These are phyloP conservation scores for Saturnispora halmiae DNA, from an alignment of 805 yeast species.

Conservation along the genomic window DNA sequence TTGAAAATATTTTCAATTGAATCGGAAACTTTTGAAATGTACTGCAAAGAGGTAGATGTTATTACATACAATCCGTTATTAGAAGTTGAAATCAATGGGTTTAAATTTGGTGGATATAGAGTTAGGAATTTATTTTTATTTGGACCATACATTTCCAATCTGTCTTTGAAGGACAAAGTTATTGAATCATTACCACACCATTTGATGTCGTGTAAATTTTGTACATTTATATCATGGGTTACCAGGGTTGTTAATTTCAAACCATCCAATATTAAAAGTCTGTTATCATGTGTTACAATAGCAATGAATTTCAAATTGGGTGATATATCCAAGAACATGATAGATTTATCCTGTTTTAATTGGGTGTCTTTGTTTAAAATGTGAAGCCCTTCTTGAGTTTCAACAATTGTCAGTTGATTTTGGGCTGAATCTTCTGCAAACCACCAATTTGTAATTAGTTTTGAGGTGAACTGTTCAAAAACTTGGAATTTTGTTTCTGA, in stretches of 20 bases:
- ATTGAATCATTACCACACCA: constrained; percentile 91
- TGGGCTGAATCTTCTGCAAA: neutral
- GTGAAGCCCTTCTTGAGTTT: neutral
- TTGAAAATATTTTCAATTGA: constrained; percentile 55
- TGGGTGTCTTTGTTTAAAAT: neutral
- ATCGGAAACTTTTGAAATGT: constrained; percentile 53
- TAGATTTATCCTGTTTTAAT: neutral
- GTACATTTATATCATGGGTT: neutral
- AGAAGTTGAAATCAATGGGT: constrained; percentile 40
- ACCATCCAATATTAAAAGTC: constrained; percentile 7
- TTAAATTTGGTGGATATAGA: constrained; percentile 37
- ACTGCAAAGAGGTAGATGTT: constrained; percentile 48
- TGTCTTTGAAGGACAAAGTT: constrained; percentile 49
- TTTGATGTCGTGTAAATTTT: constrained; percentile 29
- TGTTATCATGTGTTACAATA: neutral
- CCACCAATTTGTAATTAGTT: constrained; percentile 3
- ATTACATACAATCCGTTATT: constrained; percentile 64
- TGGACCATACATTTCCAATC: constrained; percentile 64
- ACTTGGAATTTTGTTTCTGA: neutral
- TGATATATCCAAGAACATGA: constrained; percentile 6
- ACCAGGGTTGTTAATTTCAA: neutral
- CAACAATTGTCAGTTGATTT: neutral
- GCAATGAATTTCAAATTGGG: constrained; percentile 11
- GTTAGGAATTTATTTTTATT: constrained; percentile 42
- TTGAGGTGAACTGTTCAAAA: neutral